phyloP scores from a whole-genome alignment of 2,329 filamentous ascomycete genomes.

The Chaetomiaceae sp. region DNA sequence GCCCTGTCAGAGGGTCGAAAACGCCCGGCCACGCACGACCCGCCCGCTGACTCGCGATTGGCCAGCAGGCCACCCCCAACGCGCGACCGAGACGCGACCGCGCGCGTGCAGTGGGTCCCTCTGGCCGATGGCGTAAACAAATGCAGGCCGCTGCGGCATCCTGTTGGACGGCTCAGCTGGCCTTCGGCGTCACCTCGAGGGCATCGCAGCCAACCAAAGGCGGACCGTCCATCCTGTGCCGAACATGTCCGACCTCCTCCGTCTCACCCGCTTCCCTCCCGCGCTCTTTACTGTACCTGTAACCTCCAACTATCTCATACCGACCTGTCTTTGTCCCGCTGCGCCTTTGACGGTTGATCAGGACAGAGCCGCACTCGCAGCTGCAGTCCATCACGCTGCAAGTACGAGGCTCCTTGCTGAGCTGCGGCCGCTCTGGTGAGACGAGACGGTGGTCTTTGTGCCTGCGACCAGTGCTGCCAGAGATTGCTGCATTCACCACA shows the following conservation, averaged over 20 bases:
- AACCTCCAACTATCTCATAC: too few relatives aligned
- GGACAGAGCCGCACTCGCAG: too few relatives aligned
- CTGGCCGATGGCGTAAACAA: conserved; percentile 25
- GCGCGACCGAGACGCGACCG: conserved; percentile 19
- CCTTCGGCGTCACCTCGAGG: conserved; percentile 11
- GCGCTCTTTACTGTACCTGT: not conserved
- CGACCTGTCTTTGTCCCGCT: too few relatives aligned
- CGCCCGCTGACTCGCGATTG: conserved; percentile 14
- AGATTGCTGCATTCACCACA: too few relatives aligned
- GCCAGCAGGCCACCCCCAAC: not conserved
- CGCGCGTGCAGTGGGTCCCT: conserved; percentile 17
- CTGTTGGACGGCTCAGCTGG: conserved; percentile 17
- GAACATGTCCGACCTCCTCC: conserved; percentile 10
- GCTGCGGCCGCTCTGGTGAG: not conserved
- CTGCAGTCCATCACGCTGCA: too few relatives aligned
- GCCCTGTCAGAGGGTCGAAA: too few relatives aligned
- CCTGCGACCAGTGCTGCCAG: not conserved
- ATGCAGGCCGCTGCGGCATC: conserved; percentile 15
- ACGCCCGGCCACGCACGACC: too few relatives aligned
- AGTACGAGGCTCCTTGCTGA: too few relatives aligned
- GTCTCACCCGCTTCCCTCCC: conserved; percentile 1
- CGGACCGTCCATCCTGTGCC: conserved; percentile 10
- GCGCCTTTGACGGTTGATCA: too few relatives aligned
- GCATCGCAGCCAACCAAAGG: conserved; percentile 16
- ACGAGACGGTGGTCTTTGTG: not conserved